phyloP scores from a whole-genome alignment of 495 filamentous ascomycete species.

The Penicillium psychrofluorescens region DNA sequence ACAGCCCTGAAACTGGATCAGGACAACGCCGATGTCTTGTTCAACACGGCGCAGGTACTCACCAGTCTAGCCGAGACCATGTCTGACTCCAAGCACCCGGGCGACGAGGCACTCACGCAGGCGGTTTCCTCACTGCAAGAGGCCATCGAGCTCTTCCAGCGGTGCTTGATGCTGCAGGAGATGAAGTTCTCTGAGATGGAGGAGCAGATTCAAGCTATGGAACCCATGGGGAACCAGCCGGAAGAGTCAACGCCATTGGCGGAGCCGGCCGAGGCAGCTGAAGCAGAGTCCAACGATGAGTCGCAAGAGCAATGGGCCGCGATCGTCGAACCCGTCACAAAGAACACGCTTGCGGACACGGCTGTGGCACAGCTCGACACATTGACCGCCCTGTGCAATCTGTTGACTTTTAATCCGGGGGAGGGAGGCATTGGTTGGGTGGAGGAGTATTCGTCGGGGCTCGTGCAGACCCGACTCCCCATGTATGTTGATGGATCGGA shows the following conservation, averaged over 20 bases:
- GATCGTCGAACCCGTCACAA: slow-evolving; percentile 54
- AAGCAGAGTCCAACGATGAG: slow-evolving; percentile 18
- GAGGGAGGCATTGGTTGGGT: slow-evolving; percentile 42
- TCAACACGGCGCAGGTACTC: slow-evolving; percentile 64
- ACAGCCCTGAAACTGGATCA: slow-evolving; percentile 50
- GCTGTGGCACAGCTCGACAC: slow-evolving; percentile 53
- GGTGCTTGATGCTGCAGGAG: slow-evolving; percentile 54
- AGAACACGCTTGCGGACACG: slow-evolving; percentile 57
- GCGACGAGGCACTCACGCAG: slow-evolving; percentile 31
- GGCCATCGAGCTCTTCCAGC: slow-evolving; percentile 54
- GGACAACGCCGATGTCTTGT: slow-evolving; percentile 57
- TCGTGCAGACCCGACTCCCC: slow-evolving; percentile 40
- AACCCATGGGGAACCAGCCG: slow-evolving; percentile 21
- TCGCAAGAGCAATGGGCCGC: slow-evolving; percentile 53
- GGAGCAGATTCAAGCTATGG: slow-evolving; percentile 34
- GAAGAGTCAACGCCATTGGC: slow-evolving; percentile 13
- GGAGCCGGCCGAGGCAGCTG: slow-evolving; percentile 1
- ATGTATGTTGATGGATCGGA: slow-evolving; percentile 36
- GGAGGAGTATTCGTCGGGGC: slow-evolving; percentile 44
- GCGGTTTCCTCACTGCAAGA: slow-evolving; percentile 49
- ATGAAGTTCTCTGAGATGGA: slow-evolving; percentile 46
- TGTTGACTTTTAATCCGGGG: slow-evolving; percentile 34
- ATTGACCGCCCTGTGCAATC: slow-evolving; percentile 48
- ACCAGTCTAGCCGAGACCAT: slow-evolving; percentile 56
- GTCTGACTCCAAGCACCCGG: slow-evolving; percentile 36